phyloP scores from a whole-genome alignment of 306 rosid genomes.

The Citrullus mucosospermus region DNA sequence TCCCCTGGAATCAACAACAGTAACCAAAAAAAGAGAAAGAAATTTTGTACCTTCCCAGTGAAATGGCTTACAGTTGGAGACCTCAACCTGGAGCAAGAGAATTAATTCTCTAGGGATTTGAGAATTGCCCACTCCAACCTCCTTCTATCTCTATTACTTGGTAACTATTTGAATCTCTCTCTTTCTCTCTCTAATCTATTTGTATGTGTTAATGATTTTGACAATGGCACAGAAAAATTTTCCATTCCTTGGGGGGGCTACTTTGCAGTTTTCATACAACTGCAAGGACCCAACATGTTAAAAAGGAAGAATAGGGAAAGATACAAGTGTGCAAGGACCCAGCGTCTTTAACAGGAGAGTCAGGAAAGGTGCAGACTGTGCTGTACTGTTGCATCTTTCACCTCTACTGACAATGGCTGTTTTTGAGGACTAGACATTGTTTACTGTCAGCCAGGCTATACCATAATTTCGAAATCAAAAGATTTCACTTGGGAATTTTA shows the following conservation, averaged over 20 bases:
- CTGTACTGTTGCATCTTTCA: slow-evolving; percentile 5
- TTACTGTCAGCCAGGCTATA: background rate
- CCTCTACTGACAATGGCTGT: background rate
- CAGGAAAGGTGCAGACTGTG: slow-evolving; percentile 7
- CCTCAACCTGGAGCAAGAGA: background rate
- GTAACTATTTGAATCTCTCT: background rate
- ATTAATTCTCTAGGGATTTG: background rate
- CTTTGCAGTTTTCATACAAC: background rate
- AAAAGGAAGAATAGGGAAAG: background rate
- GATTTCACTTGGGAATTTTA: slow-evolving; percentile 1
- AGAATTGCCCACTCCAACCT: background rate
- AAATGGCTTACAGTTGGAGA: background rate
- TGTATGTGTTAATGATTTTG: background rate
- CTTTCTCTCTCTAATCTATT: background rate
- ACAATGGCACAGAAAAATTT: background rate
- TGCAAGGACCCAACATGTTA: slow-evolving; percentile 1
- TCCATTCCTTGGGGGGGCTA: background rate
- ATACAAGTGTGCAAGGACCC: slow-evolving; percentile 4
- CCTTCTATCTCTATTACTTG: background rate
- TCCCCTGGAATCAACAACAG: background rate
- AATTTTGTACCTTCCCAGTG: background rate
- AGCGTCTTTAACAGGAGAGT: background rate
- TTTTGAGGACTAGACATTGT: background rate
- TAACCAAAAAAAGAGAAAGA: background rate
- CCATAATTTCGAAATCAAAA: background rate